A percentile compares a stretch with the other conserved stretches of the same genome.
Conservation (phyloP, 2,329 filamentous ascomycete species). For the Trichoderma hamatum region DNA sequence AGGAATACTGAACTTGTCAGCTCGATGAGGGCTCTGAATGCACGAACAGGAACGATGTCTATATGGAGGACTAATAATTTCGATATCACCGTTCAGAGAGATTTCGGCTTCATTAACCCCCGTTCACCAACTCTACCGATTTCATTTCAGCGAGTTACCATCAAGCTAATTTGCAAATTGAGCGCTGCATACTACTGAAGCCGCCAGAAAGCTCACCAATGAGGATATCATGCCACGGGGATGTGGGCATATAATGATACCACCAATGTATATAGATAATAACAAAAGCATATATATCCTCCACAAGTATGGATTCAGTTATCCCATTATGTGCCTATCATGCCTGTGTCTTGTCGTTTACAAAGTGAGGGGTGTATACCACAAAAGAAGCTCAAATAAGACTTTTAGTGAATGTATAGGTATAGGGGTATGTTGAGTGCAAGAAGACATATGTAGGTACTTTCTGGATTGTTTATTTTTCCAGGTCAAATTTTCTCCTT, state of each 20-base stretch:
- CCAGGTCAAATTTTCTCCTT: no score
- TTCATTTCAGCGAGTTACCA: neutral
- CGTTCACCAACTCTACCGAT: neutral
- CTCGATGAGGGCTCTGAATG: neutral
- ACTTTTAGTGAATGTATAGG: no score
- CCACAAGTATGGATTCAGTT: neutral
- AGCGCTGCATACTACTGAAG: neutral
- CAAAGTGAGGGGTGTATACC: neutral
- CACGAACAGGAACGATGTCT: neutral
- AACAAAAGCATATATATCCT: neutral
- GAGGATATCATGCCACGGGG: conserved; percentile 6
- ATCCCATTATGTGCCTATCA: neutral
- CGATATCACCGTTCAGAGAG: neutral
- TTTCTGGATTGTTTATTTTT: no score
- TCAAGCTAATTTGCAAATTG: neutral
- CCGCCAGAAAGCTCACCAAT: neutral
- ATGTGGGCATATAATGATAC: conserved; percentile 12
- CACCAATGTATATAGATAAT: conserved; percentile 11
- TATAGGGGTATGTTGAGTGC: no score
- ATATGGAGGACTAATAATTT: neutral
- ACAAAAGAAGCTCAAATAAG: neutral
- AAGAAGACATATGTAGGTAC: no score
- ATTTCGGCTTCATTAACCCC: neutral
- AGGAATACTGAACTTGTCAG: neutral
- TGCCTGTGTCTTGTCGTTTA: neutral